phyloP scores from a whole-genome alignment of 2,329 filamentous ascomycete genomes.

The Amylocarpus encephaloides region DNA sequence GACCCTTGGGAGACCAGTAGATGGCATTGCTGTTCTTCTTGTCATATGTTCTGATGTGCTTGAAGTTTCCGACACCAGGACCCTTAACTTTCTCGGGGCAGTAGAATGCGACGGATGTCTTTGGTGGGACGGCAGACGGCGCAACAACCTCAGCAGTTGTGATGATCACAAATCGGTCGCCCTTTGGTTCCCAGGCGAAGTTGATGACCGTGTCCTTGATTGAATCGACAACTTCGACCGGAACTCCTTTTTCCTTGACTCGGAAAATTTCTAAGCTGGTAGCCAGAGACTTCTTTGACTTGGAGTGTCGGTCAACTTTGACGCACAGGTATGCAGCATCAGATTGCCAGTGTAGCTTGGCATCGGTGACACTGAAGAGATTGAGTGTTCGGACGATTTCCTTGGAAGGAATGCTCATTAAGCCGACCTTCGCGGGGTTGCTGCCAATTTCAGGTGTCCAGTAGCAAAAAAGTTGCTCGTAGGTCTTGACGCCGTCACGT shows the following conservation, averaged over 20 bases:
- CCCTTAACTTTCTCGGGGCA: conserved; percentile 92
- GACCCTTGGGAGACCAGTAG: conserved; percentile 95
- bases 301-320: conserved; percentile 97
- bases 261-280: conserved; percentile 99
- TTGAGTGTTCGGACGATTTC: conserved; percentile 91
- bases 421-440: conserved; percentile 92
- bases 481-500: conserved; percentile 79
- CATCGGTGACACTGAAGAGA: conserved; percentile 95
- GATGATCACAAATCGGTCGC: conserved; percentile 94
- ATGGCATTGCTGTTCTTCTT: conserved; percentile 99
- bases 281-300: conserved; percentile 96
- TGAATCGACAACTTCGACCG: conserved; percentile 93
- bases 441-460: conserved; percentile 98
- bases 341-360: conserved; percentile 98
- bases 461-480: conserved; percentile 96
- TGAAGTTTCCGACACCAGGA: conserved; percentile 80
- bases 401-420: conserved; percentile 95
- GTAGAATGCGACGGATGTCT: conserved; percentile 94
- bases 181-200: conserved; percentile 98
- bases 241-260: conserved; percentile 93
- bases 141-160: conserved; percentile 80
- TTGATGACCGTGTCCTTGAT: conserved; percentile 99
- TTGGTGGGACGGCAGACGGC: conserved; percentile 76
- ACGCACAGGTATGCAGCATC: conserved; percentile 91
- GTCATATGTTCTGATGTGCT: conserved; percentile 87